Percentiles rank a stretch among this genome's conserved stretches.
Evolutionary conservation across 768 basidiomycete species (phyloP).

Genomic region (Tylopilus intermedius): DNA sequence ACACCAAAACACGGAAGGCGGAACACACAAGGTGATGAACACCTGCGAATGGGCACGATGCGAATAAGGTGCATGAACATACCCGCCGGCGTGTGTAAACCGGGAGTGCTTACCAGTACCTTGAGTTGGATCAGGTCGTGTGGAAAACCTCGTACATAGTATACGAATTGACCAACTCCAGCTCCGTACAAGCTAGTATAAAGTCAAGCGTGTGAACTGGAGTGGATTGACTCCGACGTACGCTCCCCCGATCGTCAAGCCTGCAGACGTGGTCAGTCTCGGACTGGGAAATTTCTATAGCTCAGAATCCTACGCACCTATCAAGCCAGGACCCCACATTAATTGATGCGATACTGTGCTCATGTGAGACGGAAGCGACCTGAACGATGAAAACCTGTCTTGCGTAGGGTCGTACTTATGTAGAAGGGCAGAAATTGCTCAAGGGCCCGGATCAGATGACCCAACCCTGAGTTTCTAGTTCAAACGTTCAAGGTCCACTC

Average conservation of each 20-base stretch:
- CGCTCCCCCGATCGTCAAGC: slow-evolving; percentile 10
- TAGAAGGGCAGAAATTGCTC: background rate
- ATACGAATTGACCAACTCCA: slow-evolving; percentile 15
- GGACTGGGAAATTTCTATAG: too few species aligned
- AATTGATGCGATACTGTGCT: background rate
- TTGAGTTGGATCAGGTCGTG: slow-evolving; percentile 10
- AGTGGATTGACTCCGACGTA: slow-evolving; percentile 1
- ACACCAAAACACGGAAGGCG: too few species aligned
- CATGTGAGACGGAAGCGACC: slow-evolving; percentile 6
- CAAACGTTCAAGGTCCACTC: background rate
- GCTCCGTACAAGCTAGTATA: slow-evolving; percentile 17
- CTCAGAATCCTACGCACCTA: slow-evolving; percentile 10
- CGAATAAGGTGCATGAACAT: background rate
- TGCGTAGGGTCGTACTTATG: background rate
- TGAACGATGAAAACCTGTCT: background rate
- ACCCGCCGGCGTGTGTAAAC: background rate
- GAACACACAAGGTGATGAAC: slow-evolving; percentile 9
- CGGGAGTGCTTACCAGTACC: slow-evolving; percentile 8
- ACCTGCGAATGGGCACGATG: background rate
- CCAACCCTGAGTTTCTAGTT: background rate
- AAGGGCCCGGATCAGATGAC: too few species aligned
- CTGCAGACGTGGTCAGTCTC: slow-evolving; percentile 16
- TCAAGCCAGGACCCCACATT: slow-evolving; percentile 14
- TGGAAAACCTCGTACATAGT: slow-evolving; percentile 18
- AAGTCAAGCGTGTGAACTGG: background rate